Evolutionary conservation across 1,139 yeast species (phyloP), one percentile per base, ranked within the genome.

Genomic region (Taphrina pruni): DNA sequence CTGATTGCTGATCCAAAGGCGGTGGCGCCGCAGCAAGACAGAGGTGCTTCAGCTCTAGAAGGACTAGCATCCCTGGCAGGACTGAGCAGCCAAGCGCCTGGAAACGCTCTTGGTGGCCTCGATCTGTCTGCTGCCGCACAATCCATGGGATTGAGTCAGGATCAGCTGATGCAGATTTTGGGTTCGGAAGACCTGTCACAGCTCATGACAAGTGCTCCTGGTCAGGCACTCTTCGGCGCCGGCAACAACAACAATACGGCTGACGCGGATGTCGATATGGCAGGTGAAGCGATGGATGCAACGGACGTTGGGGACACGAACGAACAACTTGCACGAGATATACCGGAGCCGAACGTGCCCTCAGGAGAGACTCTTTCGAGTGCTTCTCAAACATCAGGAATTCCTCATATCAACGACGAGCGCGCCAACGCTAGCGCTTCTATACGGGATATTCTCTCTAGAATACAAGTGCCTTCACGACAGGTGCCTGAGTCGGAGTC

Each of bases 21-120:
- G 8, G 39, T 20, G 17, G 58, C 66, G 11, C 65, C 61, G 12
- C 46, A 39, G 20, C 45, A 35, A 43, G 78, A 26, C 79, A 76
- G 38, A 21, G 46, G 32, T 20, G 60, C 60, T 17, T 26, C 41
- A n/a, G 43, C 57, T 14, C 12, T 38, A 12, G 43, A 54, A 36
- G 57, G 57, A 17, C 12, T 58, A 17, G 46, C 43, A 14, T 38
- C 46, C 21, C n/a, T 38, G 9, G 46, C 50, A 21, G 60, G 60
- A 6, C 43, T 43, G 20, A 21, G 48, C 14, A 45, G 43, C 51
- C 51, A 39, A 35, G 57, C 48, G 35, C 21, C 20, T 7, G 56
- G 39, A 2, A 48, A 38, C 14, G 48, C 65, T 17, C 38, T 50
- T 12, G 56, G 57, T 21, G 57, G 50, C 8, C 36, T 48, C 36